phyloP scores from a whole-genome alignment of 2,329 filamentous ascomycete genomes.

The Arthrobotrys megalospora region DNA sequence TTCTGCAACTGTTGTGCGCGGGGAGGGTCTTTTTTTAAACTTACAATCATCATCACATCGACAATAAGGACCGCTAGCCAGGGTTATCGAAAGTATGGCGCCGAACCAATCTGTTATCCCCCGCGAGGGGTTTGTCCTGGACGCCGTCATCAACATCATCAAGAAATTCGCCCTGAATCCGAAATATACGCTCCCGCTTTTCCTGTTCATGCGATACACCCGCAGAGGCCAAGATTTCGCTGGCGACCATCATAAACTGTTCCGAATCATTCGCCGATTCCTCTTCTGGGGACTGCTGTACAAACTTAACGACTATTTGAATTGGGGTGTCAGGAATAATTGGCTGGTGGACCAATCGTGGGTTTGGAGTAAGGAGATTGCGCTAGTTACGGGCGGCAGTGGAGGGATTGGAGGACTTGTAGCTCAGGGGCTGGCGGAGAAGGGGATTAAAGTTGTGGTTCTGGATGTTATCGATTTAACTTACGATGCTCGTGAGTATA shows the following conservation, averaged over 20 bases:
- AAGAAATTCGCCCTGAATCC: conserved; percentile 77
- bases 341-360: conserved; percentile 72
- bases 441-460: conserved; percentile 78
- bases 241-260: conserved; percentile 71
- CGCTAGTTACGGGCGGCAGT: conserved; percentile 81
- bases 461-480: conserved; percentile 78
- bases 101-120: conserved; percentile 58
- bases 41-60: neutral
- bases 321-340: conserved; percentile 70
- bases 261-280: conserved; percentile 72
- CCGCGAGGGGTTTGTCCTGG: conserved; percentile 57
- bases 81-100: conserved; percentile 24
- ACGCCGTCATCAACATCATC: conserved; percentile 66
- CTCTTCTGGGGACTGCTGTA: conserved; percentile 72
- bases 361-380: conserved; percentile 78
- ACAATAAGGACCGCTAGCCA: neutral
- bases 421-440: conserved; percentile 76
- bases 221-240: conserved; percentile 73
- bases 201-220: conserved; percentile 77
- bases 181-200: conserved; percentile 75
- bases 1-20: conserved; percentile 1
- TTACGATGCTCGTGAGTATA: conserved; percentile 70
- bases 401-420: conserved; percentile 80
- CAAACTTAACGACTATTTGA: conserved; percentile 71
- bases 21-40: neutral